Evolutionary conservation across 495 filamentous ascomycete species (phyloP).

Genomic region (Penicillium robsamsonii): DNA sequence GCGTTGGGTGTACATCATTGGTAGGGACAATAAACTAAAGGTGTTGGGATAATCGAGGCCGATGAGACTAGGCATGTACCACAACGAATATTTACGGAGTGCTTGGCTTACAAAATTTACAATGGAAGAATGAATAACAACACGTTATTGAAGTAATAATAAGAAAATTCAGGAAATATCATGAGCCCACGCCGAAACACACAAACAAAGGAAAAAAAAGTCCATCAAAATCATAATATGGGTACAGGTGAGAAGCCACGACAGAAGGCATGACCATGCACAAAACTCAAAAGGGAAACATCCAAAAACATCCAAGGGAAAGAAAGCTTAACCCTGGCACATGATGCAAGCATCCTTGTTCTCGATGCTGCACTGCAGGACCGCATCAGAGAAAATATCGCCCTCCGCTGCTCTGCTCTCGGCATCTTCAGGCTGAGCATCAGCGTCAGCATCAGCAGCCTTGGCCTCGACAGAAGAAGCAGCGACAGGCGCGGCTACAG

Average conservation of each 20-base stretch:
- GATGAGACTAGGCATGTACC: too few relatives aligned
- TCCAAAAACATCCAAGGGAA: conserved; percentile 14
- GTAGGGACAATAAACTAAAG: too few relatives aligned
- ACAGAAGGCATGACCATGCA: conserved; percentile 20
- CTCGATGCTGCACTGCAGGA: conserved; percentile 89
- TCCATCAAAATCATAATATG: conserved; percentile 46
- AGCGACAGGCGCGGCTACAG: conserved; percentile 62
- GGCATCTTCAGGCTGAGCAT: conserved; percentile 64
- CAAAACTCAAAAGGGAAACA: conserved; percentile 21
- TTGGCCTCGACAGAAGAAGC: conserved; percentile 26
- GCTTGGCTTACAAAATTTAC: neutral
- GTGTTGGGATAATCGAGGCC: too few relatives aligned
- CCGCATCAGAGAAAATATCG: conserved; percentile 92
- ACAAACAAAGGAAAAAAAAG: conserved; percentile 21
- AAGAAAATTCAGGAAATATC: conserved; percentile 19
- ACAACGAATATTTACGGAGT: neutral
- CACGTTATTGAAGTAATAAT: conserved; percentile 3
- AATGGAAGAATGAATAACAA: neutral
- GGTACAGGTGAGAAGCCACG: conserved; percentile 26
- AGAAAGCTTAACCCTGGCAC: conserved; percentile 69
- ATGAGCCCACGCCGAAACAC: conserved; percentile 16
- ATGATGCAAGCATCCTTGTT: conserved; percentile 86
- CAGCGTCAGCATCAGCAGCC: conserved; percentile 59
- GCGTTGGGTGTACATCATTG: too few relatives aligned
- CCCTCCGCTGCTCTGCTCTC: conserved; percentile 46